Base-by-base conservation (phyloP, 805 yeast genomes). In the Metschnikowia bowlesiae region DNA sequence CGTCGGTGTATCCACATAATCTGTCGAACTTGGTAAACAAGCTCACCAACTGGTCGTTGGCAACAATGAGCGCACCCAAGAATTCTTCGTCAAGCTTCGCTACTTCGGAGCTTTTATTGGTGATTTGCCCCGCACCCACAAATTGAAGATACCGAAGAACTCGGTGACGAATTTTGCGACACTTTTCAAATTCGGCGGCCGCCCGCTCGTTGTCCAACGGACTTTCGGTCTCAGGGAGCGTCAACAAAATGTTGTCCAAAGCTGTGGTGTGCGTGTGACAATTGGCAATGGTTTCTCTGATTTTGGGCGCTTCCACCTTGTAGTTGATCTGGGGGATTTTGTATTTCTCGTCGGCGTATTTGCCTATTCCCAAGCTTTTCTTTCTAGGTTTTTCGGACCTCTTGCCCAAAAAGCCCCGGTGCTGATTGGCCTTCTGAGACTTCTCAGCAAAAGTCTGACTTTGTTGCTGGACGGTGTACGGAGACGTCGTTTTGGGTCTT, bases 21-120 rank as follows among this genome's bases (percentile, higher is more conserved):
- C 77, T 76, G 51, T 91, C 96, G 64, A 82, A 91, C 47, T 73
- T 68, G 58, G 82, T 81, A 59, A 94, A 76, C 0, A 90, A 85
- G 4, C 72, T 71, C 6, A 94, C 95, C 53, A 94, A 76, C 64
- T 89, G 91, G 60, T 94, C 99, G 64, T 94, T 94, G 41, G 97
- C 95, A 58, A 82, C 85, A 51, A 94, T 81, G 54, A 94, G 75
- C 40, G 89, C 79, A n/a, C 97, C 98, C 54, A 94, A 69, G 53
- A 83, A 86, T 61, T 89, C 96, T 55, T 91, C 97, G 51, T 83
- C 83, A 62, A 73, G 59, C 1, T 64, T 66, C 14, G 59, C 47
- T 10, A 62, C 62, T 39, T 62, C 71, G 2, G 53, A 46, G 7
- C 60, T 51, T 54, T 73, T 73, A 30, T 53, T 57, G 10, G 52